phyloP scores from a whole-genome alignment of 2,329 filamentous ascomycete genomes.

The Stenocarpella maydis region DNA sequence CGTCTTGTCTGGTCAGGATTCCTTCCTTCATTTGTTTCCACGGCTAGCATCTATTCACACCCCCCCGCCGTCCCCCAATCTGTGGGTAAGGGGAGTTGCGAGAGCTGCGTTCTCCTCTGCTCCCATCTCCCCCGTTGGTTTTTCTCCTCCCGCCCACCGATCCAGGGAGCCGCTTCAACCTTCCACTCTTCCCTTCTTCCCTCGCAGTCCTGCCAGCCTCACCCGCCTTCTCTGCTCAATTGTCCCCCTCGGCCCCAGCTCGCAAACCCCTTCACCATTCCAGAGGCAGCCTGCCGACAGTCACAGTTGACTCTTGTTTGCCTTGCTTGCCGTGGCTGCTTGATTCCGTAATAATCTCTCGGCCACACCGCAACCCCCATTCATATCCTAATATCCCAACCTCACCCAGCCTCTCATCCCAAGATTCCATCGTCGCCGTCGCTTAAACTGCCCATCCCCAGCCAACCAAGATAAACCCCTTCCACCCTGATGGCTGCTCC shows the following conservation, averaged over 20 bases:
- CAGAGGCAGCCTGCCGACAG: constrained; percentile 23
- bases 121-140: constrained; percentile 36
- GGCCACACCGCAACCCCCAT: background rate
- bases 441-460: constrained; percentile 10
- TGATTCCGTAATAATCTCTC: constrained; percentile 9
- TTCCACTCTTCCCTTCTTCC: constrained; percentile 33
- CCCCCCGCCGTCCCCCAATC: constrained; percentile 32
- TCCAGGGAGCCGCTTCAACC: constrained; percentile 35
- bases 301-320: constrained; percentile 3
- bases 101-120: constrained; percentile 35
- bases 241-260: constrained; percentile 7
- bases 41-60: constrained; percentile 28
- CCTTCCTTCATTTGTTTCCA: constrained; percentile 33
- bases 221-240: constrained; percentile 21
- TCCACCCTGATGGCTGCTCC: constrained; percentile 70
- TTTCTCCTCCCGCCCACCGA: constrained; percentile 36
- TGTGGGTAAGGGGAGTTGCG: constrained; percentile 36
- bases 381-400: background rate
- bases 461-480: constrained; percentile 18
- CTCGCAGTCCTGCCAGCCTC: constrained; percentile 23
- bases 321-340: constrained; percentile 2
- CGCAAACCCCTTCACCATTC: constrained; percentile 1
- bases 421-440: constrained; percentile 1
- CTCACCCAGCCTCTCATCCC: background rate
- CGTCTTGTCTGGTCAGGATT: constrained; percentile 32